Percentiles rank a stretch among this genome's conserved stretches.
phyloP scores from a whole-genome alignment of 371 early-diverging fungal species.

The Parasitella parasitica region DNA sequence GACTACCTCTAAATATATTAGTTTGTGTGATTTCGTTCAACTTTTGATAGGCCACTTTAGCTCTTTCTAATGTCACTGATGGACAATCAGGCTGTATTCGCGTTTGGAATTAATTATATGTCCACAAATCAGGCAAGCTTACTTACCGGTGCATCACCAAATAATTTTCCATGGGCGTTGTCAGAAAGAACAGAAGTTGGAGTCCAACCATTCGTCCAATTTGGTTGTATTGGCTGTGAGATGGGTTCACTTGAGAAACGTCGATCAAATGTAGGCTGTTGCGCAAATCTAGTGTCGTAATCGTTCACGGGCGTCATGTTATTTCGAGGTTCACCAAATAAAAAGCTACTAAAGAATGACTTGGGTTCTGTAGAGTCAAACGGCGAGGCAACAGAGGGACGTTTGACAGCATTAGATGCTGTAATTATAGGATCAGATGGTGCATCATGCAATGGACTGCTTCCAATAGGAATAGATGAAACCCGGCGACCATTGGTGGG shows the following conservation, averaged over 20 bases:
- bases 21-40: slow-evolving; percentile 23
- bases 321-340: slow-evolving; percentile 38
- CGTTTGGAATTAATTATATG: not conserved
- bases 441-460: not conserved
- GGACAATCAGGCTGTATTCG: slow-evolving; percentile 22
- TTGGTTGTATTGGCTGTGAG: not conserved
- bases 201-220: slow-evolving; percentile 43
- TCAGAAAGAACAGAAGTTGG: slow-evolving; percentile 36
- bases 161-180: slow-evolving; percentile 38
- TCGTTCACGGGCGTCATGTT: slow-evolving; percentile 4
- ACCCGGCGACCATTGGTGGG: slow-evolving; percentile 16
- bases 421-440: not conserved
- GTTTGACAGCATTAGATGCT: not conserved
- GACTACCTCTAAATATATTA: slow-evolving; percentile 13
- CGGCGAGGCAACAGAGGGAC: slow-evolving; percentile 8
- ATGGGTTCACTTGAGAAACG: not conserved
- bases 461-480: slow-evolving; percentile 2
- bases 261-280: slow-evolving; percentile 2
- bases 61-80: slow-evolving; percentile 21
- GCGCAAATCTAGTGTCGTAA: slow-evolving; percentile 9
- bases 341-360: slow-evolving; percentile 45
- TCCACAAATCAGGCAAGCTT: not conserved
- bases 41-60: slow-evolving; percentile 28
- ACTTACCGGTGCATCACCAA: slow-evolving; percentile 44
- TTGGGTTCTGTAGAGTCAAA: slow-evolving; percentile 10